Evolutionary conservation across 202 grass and related monocot genomes (phyloP), one percentile per base, ranked within the genome.

Genomic region (Saccharum hybrid): DNA sequence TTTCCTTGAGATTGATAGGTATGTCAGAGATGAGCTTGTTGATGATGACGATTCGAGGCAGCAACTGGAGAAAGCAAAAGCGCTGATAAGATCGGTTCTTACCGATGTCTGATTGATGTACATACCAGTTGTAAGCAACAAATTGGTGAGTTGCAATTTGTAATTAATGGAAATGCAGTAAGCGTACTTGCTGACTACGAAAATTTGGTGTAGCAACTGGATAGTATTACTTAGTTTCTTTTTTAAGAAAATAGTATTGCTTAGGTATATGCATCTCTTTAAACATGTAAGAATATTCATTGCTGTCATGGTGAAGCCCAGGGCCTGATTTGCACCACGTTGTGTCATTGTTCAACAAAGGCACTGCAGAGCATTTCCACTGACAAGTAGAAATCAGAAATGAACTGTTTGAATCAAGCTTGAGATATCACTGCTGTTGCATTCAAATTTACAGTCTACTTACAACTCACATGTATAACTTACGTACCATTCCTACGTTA

Each of bases 21-120:
- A 76, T 64, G 83, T 84, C 38, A 60, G 65, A 36, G 90, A 91
- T 0, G 60, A 78, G 60, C 83, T 88, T 77, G 71, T 59, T 23
- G 59, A 63, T 26, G 78, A 77, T 1, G 82, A 86, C 10, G 85
- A 83, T 54, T 63, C 49, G 30, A 90, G 63, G 80, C 81, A 92
- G 57, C 70, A 85, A 74, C 68, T 94, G 80, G 93, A 92, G 85
- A 87, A 86, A 52, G 83, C 89, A 46, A 91, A 83, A 64, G 71
- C 37, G 10, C 65, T 93, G 62, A 87, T 98, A 73, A 84, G 81
- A 81, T 90, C 88, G 33, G 78, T 90, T 82, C 83, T 96, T n/a
- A 48, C 81, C 0, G 75, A 87, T 79, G 54, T 81, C 43, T 93
- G 34, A 74, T 86, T 93, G 34, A 66, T 86, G 76, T 68, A 45